Percentiles rank a stretch among this genome's conserved stretches.
Evolutionary conservation across 2,329 filamentous ascomycete species (phyloP).

Genomic region (Arthrobotrys iridis): DNA sequence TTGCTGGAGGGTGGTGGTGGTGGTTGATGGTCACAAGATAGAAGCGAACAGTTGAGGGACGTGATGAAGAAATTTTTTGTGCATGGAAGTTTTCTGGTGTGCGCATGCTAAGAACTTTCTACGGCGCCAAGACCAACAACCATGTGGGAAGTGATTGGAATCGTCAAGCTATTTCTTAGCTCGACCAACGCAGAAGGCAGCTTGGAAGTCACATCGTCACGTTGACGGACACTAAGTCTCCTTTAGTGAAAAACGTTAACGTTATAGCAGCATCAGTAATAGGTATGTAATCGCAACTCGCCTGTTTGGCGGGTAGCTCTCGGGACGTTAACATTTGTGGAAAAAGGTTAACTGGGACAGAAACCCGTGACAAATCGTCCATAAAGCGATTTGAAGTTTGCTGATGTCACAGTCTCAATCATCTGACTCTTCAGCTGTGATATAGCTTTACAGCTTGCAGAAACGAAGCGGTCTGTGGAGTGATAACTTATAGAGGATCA

Average conservation of each 20-base stretch:
- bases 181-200: not conserved
- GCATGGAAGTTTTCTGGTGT: not conserved
- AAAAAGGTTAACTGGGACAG: constrained; percentile 13
- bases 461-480: constrained; percentile 31
- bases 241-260: not conserved
- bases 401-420: constrained; percentile 12
- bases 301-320: constrained; percentile 18
- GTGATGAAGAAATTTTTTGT: constrained; percentile 37
- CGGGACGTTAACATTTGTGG: no score
- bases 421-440: constrained; percentile 36
- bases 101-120: constrained; percentile 9
- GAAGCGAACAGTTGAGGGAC: not conserved
- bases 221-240: not conserved
- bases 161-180: no score
- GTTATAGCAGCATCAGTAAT: no score
- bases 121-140: not conserved
- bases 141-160: constrained; percentile 27
- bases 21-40: constrained; percentile 26
- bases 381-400: constrained; percentile 3
- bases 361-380: constrained; percentile 14
- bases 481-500: constrained; percentile 38
- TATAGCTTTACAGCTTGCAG: constrained; percentile 17
- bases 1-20: not conserved
- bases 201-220: not conserved
- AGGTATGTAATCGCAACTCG: constrained; percentile 14